Conservation (phyloP, 2,329 filamentous ascomycete genomes). For the Aspergillus fischeri region DNA sequence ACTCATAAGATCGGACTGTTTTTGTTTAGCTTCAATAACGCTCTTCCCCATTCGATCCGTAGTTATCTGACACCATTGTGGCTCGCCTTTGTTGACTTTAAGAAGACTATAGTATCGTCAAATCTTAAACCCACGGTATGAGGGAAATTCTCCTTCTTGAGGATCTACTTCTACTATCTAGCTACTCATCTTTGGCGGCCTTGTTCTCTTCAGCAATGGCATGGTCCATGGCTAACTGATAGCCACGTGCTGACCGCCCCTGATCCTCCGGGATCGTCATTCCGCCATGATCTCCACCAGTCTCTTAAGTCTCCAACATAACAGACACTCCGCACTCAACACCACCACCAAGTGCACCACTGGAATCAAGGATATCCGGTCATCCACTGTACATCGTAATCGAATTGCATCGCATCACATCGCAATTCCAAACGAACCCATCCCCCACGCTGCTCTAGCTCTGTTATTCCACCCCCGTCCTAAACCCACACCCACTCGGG, state of each 20-base stretch:
- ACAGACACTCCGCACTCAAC: neutral
- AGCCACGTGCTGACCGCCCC: slow-evolving; percentile 6
- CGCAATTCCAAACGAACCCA: neutral
- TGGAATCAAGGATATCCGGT: no score
- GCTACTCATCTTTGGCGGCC: neutral
- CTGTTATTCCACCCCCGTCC: no score
- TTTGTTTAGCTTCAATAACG: no score
- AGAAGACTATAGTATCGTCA: neutral
- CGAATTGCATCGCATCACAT: no score
- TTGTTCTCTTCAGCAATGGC: no score
- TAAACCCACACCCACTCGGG: no score
- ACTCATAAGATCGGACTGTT: no score
- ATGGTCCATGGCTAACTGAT: neutral
- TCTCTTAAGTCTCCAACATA: neutral
- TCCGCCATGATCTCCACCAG: neutral
- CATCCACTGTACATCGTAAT: no score
- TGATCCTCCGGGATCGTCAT: slow-evolving; percentile 4
- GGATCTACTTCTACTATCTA: neutral
- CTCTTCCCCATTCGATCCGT: no score
- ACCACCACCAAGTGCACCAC: neutral
- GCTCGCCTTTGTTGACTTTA: no score
- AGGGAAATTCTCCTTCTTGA: neutral
- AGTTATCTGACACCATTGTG: no score
- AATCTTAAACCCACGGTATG: neutral
- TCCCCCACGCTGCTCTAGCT: neutral